phyloP scores from a whole-genome alignment of 768 basidiomycete species.

The Leccinum fibrillosum region DNA sequence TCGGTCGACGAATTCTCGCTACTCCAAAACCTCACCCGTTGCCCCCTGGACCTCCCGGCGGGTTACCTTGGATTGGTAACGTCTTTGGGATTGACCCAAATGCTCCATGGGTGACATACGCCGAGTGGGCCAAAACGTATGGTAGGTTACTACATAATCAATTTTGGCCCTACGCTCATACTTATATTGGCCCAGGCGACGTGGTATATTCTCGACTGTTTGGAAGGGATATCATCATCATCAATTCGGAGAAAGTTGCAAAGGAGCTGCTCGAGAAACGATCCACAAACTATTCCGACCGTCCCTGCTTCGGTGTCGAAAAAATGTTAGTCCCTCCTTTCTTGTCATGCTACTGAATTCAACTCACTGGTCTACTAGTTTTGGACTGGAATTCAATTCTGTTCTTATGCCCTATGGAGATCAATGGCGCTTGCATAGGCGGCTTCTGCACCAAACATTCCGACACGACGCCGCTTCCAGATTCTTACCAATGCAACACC shows the following conservation, averaged over 20 bases:
- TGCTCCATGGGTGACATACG: constrained; percentile 11
- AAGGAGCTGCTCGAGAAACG: constrained; percentile 8
- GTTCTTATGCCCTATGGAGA: neutral
- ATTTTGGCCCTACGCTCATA: neutral
- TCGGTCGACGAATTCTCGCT: neutral
- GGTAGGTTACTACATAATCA: neutral
- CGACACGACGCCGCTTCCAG: neutral
- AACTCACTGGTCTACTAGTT: neutral
- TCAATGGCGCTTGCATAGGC: constrained; percentile 13
- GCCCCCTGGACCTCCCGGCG: constrained; percentile 9
- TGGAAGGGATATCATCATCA: constrained; percentile 9
- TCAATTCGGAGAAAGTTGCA: constrained; percentile 8
- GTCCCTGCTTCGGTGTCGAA: neutral
- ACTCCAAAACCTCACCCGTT: neutral
- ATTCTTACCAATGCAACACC: neutral
- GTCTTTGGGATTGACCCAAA: neutral
- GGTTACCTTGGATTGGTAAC: constrained; percentile 6
- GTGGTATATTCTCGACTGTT: neutral
- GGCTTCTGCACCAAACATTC: constrained; percentile 15
- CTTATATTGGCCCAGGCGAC: neutral
- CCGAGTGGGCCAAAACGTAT: constrained; percentile 8
- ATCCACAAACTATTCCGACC: constrained; percentile 7
- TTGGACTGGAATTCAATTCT: neutral
- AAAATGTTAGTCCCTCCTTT: neutral
- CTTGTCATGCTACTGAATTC: neutral